Evolutionary conservation across 2,329 filamentous ascomycete genomes (phyloP).

Genomic region (Dissoconium aciculare): DNA sequence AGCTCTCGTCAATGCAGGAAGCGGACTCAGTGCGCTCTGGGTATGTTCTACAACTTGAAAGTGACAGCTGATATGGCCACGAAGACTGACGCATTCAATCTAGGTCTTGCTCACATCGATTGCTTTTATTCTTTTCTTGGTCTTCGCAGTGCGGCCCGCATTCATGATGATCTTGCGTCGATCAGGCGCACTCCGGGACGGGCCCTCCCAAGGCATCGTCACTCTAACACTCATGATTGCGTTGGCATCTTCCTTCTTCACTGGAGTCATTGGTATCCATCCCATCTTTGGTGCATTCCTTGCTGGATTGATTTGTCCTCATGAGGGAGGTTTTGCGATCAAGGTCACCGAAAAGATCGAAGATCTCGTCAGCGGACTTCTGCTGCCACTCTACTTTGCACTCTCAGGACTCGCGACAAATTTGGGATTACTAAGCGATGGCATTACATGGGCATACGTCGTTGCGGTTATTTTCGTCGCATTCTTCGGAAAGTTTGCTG

Average conservation of each 20-base stretch:
- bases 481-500: slow-evolving; percentile 71
- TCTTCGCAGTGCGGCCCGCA: slow-evolving; percentile 54
- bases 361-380: slow-evolving; percentile 69
- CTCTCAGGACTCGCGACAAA: slow-evolving; percentile 82
- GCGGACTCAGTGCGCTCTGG: slow-evolving; percentile 68
- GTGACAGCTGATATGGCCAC: no score
- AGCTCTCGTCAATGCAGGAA: slow-evolving; percentile 75
- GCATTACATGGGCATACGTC: slow-evolving; percentile 80
- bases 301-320: slow-evolving; percentile 75
- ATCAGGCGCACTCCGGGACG: slow-evolving; percentile 68
- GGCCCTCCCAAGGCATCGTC: slow-evolving; percentile 73
- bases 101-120: slow-evolving; percentile 65
- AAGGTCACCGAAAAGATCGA: slow-evolving; percentile 89
- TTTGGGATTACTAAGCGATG: slow-evolving; percentile 65
- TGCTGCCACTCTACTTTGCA: slow-evolving; percentile 85
- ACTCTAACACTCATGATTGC: slow-evolving; percentile 67
- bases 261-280: slow-evolving; percentile 79
- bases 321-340: slow-evolving; percentile 79
- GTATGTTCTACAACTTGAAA: slow-evolving; percentile 30
- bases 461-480: slow-evolving; percentile 68
- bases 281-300: slow-evolving; percentile 90
- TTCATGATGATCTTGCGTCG: slow-evolving; percentile 61
- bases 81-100: no score
- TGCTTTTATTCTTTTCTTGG: slow-evolving; percentile 62
- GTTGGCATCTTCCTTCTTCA: slow-evolving; percentile 71